phyloP scores from a whole-genome alignment of 163 green algal genomes.

The Smithsoniella earleae region DNA sequence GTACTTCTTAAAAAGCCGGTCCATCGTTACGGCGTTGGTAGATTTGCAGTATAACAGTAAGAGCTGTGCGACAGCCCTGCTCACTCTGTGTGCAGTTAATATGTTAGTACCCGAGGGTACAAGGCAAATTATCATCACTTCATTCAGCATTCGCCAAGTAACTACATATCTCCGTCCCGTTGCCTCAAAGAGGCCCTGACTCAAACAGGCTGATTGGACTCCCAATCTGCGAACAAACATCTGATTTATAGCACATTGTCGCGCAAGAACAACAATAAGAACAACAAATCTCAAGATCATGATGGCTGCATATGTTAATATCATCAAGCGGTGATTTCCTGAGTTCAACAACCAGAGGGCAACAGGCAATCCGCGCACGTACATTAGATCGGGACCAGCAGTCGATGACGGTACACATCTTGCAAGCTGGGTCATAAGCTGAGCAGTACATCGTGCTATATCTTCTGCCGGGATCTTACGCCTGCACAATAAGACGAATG shows the following conservation, averaged over 20 bases:
- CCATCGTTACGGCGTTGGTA: conserved; percentile 15
- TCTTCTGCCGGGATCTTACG: conserved; percentile 16
- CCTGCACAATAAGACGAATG: neutral
- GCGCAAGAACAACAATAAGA: neutral
- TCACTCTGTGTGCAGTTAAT: conserved; percentile 17
- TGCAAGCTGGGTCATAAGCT: conserved; percentile 26
- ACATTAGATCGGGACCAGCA: conserved; percentile 27
- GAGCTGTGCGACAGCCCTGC: conserved; percentile 20
- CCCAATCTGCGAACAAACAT: conserved; percentile 9
- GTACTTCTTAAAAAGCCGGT: conserved; percentile 29
- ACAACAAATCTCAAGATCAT: neutral
- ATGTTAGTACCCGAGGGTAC: conserved; percentile 21
- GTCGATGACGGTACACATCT: conserved; percentile 16
- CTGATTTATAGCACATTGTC: neutral
- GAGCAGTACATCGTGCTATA: conserved; percentile 23
- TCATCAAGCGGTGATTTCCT: too few relatives aligned
- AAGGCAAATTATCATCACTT: conserved; percentile 31
- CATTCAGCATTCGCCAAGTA: conserved; percentile 25
- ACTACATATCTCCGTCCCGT: conserved; percentile 22
- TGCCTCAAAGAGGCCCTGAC: conserved; percentile 21
- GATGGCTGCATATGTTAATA: neutral
- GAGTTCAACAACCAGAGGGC: neutral
- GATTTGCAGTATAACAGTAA: conserved; percentile 27
- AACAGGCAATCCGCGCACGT: neutral
- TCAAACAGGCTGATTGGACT: conserved; percentile 18